Percentiles rank a stretch among this genome's conserved stretches.
phyloP scores from a whole-genome alignment of 306 rosid genomes.

The Trifolium subterraneum region DNA sequence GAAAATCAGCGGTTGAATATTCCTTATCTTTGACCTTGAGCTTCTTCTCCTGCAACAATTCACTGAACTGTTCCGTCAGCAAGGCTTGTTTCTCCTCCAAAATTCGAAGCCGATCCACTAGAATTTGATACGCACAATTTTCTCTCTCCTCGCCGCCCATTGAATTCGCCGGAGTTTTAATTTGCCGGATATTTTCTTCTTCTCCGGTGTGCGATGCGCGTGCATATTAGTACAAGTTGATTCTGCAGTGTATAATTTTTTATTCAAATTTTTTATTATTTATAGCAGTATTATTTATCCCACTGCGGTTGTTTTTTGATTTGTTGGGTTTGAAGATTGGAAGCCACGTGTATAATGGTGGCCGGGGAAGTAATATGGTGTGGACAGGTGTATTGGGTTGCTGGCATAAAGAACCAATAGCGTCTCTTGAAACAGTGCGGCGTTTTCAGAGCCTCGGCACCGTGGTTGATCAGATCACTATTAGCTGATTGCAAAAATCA shows the following conservation, averaged over 20 bases:
- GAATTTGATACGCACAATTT: conserved; percentile 21
- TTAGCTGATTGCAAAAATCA: conserved; percentile 5
- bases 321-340: neutral
- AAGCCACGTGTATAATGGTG: conserved; percentile 47
- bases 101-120: conserved; percentile 57
- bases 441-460: neutral
- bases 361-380: conserved; percentile 28
- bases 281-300: neutral
- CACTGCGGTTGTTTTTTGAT: neutral
- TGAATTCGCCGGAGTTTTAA: conserved; percentile 42
- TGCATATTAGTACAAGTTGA: neutral
- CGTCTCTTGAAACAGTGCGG: conserved; percentile 13
- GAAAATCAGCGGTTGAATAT: conserved; percentile 32
- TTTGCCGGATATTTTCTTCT: conserved; percentile 15
- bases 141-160: conserved; percentile 43
- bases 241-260: neutral
- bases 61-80: conserved; percentile 52
- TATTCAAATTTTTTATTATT: neutral
- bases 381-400: conserved; percentile 10
- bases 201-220: conserved; percentile 44
- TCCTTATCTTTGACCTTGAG: neutral
- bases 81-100: conserved; percentile 59
- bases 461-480: neutral
- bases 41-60: conserved; percentile 44
- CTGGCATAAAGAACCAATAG: conserved; percentile 28